Conservation (phyloP, 2,329 filamentous ascomycete genomes). For the Aspergillus udagawae region DNA sequence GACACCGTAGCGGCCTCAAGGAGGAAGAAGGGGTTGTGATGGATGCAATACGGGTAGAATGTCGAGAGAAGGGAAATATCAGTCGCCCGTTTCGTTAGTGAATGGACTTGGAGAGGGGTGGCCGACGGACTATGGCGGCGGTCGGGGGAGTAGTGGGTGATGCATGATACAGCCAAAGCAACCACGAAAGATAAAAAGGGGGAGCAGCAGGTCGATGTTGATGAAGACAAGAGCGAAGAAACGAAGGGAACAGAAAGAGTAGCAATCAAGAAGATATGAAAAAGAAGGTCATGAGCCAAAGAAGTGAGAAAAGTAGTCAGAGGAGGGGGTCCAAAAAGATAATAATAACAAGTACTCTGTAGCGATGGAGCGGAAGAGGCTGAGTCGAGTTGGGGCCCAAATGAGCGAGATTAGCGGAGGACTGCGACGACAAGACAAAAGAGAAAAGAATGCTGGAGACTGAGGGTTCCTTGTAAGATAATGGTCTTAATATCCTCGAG, state of each 20-base stretch:
- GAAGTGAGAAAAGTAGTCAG: slow-evolving; percentile 2
- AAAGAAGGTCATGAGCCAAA: slow-evolving; percentile 5
- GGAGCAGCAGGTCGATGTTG: slow-evolving; percentile 6
- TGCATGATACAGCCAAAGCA: slow-evolving; percentile 25
- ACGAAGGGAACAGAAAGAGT: slow-evolving; percentile 2
- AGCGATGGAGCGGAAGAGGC: background rate
- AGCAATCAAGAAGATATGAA: background rate
- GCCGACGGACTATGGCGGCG: slow-evolving; percentile 31
- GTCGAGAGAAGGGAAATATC: background rate
- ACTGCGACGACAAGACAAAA: background rate
- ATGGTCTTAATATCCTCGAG: background rate
- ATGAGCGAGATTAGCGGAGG: background rate
- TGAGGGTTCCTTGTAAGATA: background rate
- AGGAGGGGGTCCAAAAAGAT: slow-evolving; percentile 4
- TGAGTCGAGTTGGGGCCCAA: background rate
- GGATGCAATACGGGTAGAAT: slow-evolving; percentile 2
- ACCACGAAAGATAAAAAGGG: slow-evolving; percentile 7
- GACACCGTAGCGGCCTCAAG: slow-evolving; percentile 7
- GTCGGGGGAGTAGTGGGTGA: slow-evolving; percentile 27
- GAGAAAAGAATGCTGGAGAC: background rate
- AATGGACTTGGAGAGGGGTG: slow-evolving; percentile 8
- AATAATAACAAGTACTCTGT: background rate
- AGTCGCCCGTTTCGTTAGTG: background rate
- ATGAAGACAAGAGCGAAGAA: background rate
- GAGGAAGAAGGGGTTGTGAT: background rate